phyloP scores from a whole-genome alignment of 768 basidiomycete genomes.

The Serpula lacrymans region DNA sequence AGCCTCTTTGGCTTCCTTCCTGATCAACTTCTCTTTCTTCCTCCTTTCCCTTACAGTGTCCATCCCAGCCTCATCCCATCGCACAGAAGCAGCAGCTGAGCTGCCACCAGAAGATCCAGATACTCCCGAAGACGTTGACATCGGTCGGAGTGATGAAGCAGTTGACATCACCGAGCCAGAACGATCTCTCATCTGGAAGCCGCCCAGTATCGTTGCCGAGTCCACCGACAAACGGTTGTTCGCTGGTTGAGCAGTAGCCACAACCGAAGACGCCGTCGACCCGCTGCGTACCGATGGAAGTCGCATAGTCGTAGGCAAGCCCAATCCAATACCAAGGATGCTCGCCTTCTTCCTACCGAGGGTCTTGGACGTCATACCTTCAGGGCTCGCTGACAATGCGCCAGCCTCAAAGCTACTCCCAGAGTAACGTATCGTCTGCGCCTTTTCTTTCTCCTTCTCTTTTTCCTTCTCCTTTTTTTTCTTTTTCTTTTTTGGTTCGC shows the following conservation, averaged over 20 bases:
- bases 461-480: conserved; percentile 32
- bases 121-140: conserved; percentile 37
- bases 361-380: conserved; percentile 27
- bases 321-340: conserved; percentile 53
- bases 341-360: conserved; percentile 56
- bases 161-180: conserved; percentile 39
- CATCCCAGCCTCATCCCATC: conserved; percentile 50
- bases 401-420: conserved; percentile 70
- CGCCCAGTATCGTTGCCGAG: conserved; percentile 25
- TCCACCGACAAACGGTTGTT: conserved; percentile 27
- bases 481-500: conserved; percentile 33
- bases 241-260: conserved; percentile 6
- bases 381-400: conserved; percentile 39
- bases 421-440: conserved; percentile 39
- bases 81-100: conserved; percentile 40
- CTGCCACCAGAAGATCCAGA: conserved; percentile 40
- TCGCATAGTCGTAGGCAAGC: conserved; percentile 54
- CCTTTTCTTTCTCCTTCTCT: conserved; percentile 27
- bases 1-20: conserved; percentile 23
- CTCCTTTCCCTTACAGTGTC: conserved; percentile 47
- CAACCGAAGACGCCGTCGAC: conserved; percentile 34
- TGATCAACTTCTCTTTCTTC: conserved; percentile 33
- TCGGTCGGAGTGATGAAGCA: conserved; percentile 45
- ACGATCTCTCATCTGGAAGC: conserved; percentile 30
- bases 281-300: conserved; percentile 34